Evolutionary conservation across 164 flowering plant genomes (phyloP).

Genomic region (Liquidambar formosana): DNA sequence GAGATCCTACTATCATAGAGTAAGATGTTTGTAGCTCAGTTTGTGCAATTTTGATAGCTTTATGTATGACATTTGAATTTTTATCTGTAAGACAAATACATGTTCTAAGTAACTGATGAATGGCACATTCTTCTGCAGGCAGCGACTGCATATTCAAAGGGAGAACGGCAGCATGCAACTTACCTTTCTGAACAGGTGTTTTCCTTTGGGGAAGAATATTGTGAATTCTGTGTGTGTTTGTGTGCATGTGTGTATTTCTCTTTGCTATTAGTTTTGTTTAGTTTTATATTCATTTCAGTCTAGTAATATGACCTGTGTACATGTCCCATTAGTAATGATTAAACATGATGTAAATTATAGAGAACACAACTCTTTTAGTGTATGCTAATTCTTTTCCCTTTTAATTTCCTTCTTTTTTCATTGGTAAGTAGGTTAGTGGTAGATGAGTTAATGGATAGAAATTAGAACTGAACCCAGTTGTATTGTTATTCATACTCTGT

Average conservation of each 20-base stretch:
- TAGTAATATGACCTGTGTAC: not conserved
- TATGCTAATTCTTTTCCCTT: too few species aligned
- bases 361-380: too few species aligned
- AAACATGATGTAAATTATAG: too few species aligned
- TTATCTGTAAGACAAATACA: not conserved
- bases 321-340: not conserved
- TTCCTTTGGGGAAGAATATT: not conserved
- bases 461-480: too few species aligned
- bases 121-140: constrained; percentile 53
- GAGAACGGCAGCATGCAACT: constrained; percentile 59
- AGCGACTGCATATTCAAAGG: constrained; percentile 73
- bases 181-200: constrained; percentile 84
- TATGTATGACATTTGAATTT: not conserved
- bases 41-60: not conserved
- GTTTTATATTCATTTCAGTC: not conserved
- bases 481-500: too few species aligned
- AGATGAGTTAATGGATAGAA: too few species aligned
- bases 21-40: constrained; percentile 24
- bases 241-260: not conserved
- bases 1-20: constrained; percentile 71
- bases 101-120: not conserved
- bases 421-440: too few species aligned
- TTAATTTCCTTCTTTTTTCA: too few species aligned
- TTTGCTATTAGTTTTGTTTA: not conserved
- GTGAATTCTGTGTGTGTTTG: not conserved